Base-by-base conservation (phyloP, 2,329 filamentous ascomycete genomes). In the Botryotinia convoluta region DNA sequence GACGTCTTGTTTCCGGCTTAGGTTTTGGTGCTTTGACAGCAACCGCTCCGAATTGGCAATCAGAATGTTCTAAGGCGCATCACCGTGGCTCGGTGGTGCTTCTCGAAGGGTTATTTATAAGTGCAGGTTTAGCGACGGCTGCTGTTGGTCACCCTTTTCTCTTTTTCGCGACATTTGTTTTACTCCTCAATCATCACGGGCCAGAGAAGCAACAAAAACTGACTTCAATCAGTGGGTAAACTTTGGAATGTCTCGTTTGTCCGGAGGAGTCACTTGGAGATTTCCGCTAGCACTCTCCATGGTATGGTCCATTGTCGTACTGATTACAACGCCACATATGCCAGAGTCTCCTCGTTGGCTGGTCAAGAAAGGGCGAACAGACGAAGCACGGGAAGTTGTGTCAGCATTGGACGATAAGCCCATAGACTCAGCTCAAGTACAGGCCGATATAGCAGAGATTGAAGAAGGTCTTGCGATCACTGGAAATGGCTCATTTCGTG, bases 401-500 rank as follows among this genome's bases (percentile, higher is more conserved):
- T 81, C 84, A 26, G 83, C 83, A 1, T 77, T 86, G 7, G 78
- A 79, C 6, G 82, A 85, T 70, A 75, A 76, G 5, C 78, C 84
- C 7, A 74, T 84, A 10, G 84, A 90, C 35, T 84, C 88, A 74
- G 84, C 84, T 29, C 83, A 87, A 69, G 87, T 90, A n/a, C 82
- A 86, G 57, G 82, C 86, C 48, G 88, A 92, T 79, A 83, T 84
- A 71, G 71, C 78, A 5, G 82, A 83, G 57, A 86, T 86, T 76
- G 88, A 88, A 77, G 87, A 90, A 71, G 89, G 92, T 0, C 90
- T 92, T n/a, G 82, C 89, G n/a, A 91, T 94, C 79, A 83, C 75
- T 39, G 75, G 74, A 16, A 62, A 73, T 18, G 71, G 74, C 29
- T 77, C 78, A 4, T 82, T 83, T 79, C 82, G 80, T 37, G 84